Conservation (phyloP, 2,329 filamentous ascomycete genomes). For the Drechslerella dactyloides region DNA sequence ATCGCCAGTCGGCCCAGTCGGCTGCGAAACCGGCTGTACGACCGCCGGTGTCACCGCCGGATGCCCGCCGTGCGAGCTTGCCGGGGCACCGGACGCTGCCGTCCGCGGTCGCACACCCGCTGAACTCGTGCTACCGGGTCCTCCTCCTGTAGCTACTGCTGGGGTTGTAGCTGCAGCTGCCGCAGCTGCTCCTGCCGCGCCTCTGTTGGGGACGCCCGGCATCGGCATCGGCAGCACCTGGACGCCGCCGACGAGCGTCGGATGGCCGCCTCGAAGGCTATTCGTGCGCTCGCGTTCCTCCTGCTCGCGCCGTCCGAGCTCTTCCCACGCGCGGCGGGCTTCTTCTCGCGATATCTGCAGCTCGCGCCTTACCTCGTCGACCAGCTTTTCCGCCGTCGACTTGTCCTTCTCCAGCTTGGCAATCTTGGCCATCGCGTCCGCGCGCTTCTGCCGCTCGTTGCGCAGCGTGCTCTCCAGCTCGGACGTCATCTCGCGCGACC, state of each 20-base stretch:
- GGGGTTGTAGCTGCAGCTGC: conserved; percentile 33
- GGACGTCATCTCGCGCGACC: conserved; percentile 78
- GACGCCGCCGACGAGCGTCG: conserved; percentile 88
- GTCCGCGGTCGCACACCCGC: conserved; percentile 21
- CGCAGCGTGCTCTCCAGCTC: conserved; percentile 78
- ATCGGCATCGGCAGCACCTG: conserved; percentile 89
- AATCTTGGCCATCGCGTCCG: conserved; percentile 67
- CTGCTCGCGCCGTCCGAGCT: conserved; percentile 88
- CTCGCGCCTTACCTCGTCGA: conserved; percentile 91
- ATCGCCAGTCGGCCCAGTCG: conserved; percentile 46
- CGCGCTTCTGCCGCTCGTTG: conserved; percentile 73
- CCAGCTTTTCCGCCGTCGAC: conserved; percentile 73
- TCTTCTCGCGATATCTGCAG: conserved; percentile 95
- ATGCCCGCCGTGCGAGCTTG: conserved; percentile 26
- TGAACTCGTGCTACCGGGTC: conserved; percentile 51
- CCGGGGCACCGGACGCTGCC: conserved; percentile 32
- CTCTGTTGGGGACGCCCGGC: conserved; percentile 69
- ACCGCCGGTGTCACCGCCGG: conserved; percentile 19
- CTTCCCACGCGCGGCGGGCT: conserved; percentile 93
- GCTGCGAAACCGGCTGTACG: conserved; percentile 42
- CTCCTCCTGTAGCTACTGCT: conserved; percentile 58
- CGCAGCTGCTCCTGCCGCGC: conserved; percentile 48
- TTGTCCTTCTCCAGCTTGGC: conserved; percentile 71
- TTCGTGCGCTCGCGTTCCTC: conserved; percentile 86
- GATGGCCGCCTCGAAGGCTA: conserved; percentile 84